Percentiles rank a stretch among this genome's conserved stretches.
phyloP scores from a whole-genome alignment of 2,329 filamentous ascomycete species.

The Tetracladium maxilliforme region DNA sequence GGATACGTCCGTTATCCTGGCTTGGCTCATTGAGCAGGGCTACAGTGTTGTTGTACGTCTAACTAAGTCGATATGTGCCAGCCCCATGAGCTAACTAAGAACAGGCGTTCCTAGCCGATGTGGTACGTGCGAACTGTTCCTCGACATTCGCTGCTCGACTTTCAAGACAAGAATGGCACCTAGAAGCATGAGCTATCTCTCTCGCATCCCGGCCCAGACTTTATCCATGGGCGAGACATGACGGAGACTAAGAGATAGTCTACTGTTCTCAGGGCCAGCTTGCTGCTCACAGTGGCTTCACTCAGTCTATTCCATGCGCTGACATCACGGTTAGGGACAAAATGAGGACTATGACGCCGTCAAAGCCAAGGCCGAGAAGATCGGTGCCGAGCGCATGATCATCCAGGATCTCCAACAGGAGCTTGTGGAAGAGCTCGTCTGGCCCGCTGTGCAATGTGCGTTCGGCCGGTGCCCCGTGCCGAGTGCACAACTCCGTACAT shows the following conservation, averaged over 20 bases:
- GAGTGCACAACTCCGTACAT: not conserved
- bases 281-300: conserved; percentile 2
- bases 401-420: conserved; percentile 54
- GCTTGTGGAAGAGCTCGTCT: conserved; percentile 71
- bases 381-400: conserved; percentile 16
- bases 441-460: conserved; percentile 65
- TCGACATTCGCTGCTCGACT: not conserved
- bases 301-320: not conserved
- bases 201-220: conserved; percentile 3
- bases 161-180: not conserved
- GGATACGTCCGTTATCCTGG: too few relatives aligned
- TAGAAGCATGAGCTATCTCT: too few relatives aligned
- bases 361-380: conserved; percentile 50
- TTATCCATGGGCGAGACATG: not conserved
- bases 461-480: too few relatives aligned
- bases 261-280: conserved; percentile 5
- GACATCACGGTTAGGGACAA: too few relatives aligned
- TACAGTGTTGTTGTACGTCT: conserved; percentile 37
- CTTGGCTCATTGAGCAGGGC: conserved; percentile 27
- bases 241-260: conserved; percentile 1
- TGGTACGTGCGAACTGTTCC: conserved; percentile 33
- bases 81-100: not conserved
- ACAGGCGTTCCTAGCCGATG: conserved; percentile 43
- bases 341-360: conserved; percentile 64
- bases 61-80: not conserved